A percentile compares a stretch with the other conserved stretches of the same genome.
Conservation (phyloP, 148 eudicot species). For the Camellia sinensis region DNA sequence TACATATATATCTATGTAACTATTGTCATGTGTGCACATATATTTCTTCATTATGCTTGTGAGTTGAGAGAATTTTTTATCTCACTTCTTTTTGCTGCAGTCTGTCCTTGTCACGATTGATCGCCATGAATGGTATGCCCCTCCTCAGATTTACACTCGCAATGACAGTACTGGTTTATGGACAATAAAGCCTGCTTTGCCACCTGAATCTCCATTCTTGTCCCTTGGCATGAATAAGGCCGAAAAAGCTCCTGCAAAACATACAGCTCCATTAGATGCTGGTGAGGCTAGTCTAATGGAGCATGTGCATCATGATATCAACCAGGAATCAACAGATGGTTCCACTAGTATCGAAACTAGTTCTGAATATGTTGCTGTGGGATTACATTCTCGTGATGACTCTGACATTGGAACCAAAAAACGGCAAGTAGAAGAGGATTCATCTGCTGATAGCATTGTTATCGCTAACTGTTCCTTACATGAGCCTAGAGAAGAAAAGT, state of each 20-base stretch:
- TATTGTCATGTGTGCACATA: not conserved
- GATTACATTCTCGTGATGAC: conserved; percentile 47
- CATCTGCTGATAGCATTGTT: conserved; percentile 52
- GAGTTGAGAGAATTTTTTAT: not conserved
- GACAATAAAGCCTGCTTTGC: conserved; percentile 60
- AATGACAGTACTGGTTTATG: conserved; percentile 81
- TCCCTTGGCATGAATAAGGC: conserved; percentile 31
- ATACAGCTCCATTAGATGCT: conserved; percentile 31
- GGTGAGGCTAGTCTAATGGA: conserved; percentile 44
- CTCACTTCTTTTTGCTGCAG: conserved; percentile 38
- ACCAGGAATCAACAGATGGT: conserved; percentile 48
- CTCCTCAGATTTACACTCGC: conserved; percentile 74
- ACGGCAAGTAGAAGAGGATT: conserved; percentile 60
- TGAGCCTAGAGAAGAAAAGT: conserved; percentile 47
- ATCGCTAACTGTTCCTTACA: conserved; percentile 48
- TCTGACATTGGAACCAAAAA: conserved; percentile 64
- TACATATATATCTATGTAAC: not conserved
- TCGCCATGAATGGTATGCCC: conserved; percentile 96
- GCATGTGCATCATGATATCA: conserved; percentile 38
- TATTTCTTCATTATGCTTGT: not conserved
- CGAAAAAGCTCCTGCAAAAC: conserved; percentile 26
- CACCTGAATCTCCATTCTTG: conserved; percentile 53
- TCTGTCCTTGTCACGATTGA: conserved; percentile 93
- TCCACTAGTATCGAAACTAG: conserved; percentile 59
- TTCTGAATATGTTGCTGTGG: conserved; percentile 50